Base-by-base conservation (phyloP, 192 early-diverging fungal species). In the Phycomyces nitens region DNA sequence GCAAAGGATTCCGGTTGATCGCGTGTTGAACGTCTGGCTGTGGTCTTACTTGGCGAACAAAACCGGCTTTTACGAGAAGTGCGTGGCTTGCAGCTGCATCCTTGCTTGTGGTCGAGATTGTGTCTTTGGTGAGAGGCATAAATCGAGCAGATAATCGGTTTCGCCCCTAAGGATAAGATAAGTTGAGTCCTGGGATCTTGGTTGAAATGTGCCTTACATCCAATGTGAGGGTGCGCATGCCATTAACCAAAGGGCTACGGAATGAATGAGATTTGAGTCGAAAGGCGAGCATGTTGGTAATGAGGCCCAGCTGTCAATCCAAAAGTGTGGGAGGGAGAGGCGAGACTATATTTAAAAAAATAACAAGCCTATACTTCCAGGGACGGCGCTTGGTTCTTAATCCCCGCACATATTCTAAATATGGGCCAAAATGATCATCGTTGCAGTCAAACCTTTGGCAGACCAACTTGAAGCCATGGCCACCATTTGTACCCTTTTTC, bases 1-100 rank as follows among this genome's bases (percentile, higher is more conserved):
- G 8, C 24, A 56, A 50, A 59, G 10, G 20, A 34, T 29, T 6
- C 22, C 5, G 20, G 24, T 44, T 16, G 43, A 29, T 21, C 34
- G 3, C 21, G 29, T 29, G 21, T 43, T 14, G 4, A 38, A 22
- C 16, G 26, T 27, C 0, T 39, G 5, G 15, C n/a, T 41, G 15
- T 34, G 50, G 0, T 55, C 23, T 22, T 75, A 89, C 89, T 79
- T 89, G 93, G 34, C 88, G 77, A 66, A 92, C 83, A 55, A 90
- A 85, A 22, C 91, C 91, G 23, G 81, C 83, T 1, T 84, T 76
- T 39, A 90, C 69, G 41, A 92, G 66, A 11, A 89, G 66, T 23
- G 77, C 74, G 44, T 86, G 77, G 64, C 88, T 84, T 11, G 53
- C 52, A 3, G 64, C 60, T 20, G 58, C 60, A 18, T 76, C 56